Evolutionary conservation across 2,329 filamentous ascomycete genomes (phyloP), one percentile per base, ranked within the genome.

Genomic region (Tolypocladium pustulatum): DNA sequence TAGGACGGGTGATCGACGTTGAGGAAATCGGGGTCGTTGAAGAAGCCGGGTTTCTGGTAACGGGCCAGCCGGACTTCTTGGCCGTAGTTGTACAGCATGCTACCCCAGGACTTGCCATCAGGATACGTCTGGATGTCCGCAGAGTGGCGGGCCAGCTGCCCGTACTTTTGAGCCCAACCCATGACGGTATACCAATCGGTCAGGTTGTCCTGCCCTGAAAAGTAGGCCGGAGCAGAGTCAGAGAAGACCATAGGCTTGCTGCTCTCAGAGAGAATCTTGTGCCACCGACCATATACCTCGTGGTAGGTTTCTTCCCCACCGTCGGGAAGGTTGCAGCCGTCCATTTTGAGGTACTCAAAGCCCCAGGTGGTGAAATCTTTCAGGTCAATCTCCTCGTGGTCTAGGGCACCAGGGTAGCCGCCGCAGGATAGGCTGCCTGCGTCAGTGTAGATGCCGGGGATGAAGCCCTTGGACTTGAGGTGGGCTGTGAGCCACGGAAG

Each of bases 81-180:
- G 40, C 70, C 70, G 59, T 79, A 80, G 61, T 81, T 81, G 61
- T 70, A 71, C 70, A 77, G 73, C 58, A 81, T 72, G 60, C 75
- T 78, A 37, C 75, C 70, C 78, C 78, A 80, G 6, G 73, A 72
- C 51, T 71, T 73, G 25, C 72, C 73, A 20, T 72, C 66, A 17
- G 69, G 69, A 61, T 76, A 79, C 1, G 72, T 73, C 30, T 73
- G 68, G 55, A 78, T 72, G 58, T 69, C 76, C 30, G 70, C 66
- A 4, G 74, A 78, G 61, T 78, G 76, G 5, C 76, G 69, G 0
- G 76, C 75, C 1, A 79, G 68, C 61, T 78, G 73, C 1, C 75
- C 75, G 49, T 68, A 74, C 2, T 61, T 57, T 0, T 71, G 71
- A 0, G 76, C 68, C 72, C 75, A 78, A 34, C 70, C 70, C 75